Conservation (phyloP, 2,329 filamentous ascomycete genomes). For the Calonectria crousiana region DNA sequence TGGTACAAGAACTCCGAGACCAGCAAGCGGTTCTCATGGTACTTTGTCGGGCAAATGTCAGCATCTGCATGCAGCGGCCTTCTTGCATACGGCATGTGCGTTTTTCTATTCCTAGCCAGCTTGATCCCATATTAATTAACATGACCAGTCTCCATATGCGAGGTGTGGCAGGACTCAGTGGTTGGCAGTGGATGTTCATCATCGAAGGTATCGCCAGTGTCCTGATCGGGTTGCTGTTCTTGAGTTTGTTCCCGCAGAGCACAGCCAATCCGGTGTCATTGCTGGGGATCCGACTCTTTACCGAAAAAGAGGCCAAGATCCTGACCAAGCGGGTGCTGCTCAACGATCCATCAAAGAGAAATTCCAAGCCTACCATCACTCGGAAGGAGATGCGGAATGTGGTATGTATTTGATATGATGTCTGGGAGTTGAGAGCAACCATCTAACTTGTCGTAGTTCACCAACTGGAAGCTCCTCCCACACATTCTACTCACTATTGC, state of each 20-base stretch:
- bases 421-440: too few species aligned
- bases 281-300: constrained; percentile 47
- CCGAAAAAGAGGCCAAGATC: constrained; percentile 50
- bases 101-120: not conserved
- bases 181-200: constrained; percentile 44
- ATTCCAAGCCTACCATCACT: constrained; percentile 45
- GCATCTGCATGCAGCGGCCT: constrained; percentile 49
- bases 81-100: constrained; percentile 51
- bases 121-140: not conserved
- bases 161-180: constrained; percentile 37
- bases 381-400: constrained; percentile 49
- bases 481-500: constrained; percentile 44
- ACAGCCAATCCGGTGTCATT: constrained; percentile 47
- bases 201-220: constrained; percentile 53
- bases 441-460: constrained; percentile 42
- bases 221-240: constrained; percentile 34
- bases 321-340: constrained; percentile 46
- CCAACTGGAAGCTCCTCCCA: constrained; percentile 52
- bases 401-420: constrained; percentile 34
- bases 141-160: constrained; percentile 36
- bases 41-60: constrained; percentile 59
- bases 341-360: constrained; percentile 48
- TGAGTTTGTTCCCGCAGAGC: constrained; percentile 32
- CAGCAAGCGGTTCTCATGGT: constrained; percentile 58
- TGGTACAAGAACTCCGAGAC: constrained; percentile 62